phyloP scores from a whole-genome alignment of 495 filamentous ascomycete genomes.

The Rhypophila decipiens region DNA sequence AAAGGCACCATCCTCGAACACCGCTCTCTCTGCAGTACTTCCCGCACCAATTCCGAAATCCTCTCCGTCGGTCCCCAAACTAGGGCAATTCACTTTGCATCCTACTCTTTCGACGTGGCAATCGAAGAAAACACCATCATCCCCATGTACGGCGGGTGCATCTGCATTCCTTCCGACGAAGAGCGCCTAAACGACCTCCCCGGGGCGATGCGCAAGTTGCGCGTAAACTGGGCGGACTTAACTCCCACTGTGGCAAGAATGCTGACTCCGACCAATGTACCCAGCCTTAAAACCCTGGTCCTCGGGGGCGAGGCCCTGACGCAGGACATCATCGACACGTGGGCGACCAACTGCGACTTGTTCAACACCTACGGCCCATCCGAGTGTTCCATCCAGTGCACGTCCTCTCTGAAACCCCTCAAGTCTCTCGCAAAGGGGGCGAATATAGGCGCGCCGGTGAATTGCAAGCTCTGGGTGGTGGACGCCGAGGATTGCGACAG shows the following conservation, averaged over 20 bases:
- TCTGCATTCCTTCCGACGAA: constrained; percentile 33
- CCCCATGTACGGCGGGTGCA: constrained; percentile 42
- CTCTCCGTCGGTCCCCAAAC: constrained; percentile 15
- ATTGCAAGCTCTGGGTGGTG: not conserved
- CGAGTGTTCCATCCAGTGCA: constrained; percentile 16
- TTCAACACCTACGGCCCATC: constrained; percentile 28
- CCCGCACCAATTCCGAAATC: not conserved
- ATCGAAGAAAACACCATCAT: constrained; percentile 51
- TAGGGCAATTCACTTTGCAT: constrained; percentile 53
- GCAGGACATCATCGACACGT: not conserved
- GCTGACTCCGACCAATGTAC: not conserved
- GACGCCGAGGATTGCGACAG: not conserved
- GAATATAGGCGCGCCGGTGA: not conserved
- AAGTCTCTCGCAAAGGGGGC: not conserved
- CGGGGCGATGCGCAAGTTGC: constrained; percentile 17
- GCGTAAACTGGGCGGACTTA: constrained; percentile 20
- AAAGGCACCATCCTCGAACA: not conserved
- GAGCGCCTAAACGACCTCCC: constrained; percentile 22
- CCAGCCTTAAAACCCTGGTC: not conserved
- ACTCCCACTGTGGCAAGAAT: constrained; percentile 44
- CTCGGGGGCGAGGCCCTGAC: not conserved
- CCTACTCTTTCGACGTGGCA: constrained; percentile 55
- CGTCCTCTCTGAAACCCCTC: constrained; percentile 15
- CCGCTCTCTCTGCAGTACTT: not conserved
- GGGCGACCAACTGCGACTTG: not conserved